Evolutionary conservation across 306 rosid genomes (phyloP).

Genomic region (Aeschynomene evenia): DNA sequence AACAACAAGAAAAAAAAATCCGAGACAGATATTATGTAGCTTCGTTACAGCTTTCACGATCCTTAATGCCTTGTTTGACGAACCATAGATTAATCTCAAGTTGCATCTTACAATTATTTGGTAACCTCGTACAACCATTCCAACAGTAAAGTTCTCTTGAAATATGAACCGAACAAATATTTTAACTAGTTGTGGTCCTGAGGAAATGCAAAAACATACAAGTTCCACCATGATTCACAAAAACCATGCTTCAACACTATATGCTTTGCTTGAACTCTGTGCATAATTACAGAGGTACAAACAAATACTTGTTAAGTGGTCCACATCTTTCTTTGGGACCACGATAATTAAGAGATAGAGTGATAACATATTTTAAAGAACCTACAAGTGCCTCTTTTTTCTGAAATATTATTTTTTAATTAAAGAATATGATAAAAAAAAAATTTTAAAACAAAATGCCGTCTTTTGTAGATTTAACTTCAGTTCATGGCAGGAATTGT

Average conservation of each 20-base stretch:
- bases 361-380: constrained; percentile 35
- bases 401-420: constrained; percentile 2
- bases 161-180: constrained; percentile 10
- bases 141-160: constrained; percentile 2
- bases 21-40: background rate
- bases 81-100: background rate
- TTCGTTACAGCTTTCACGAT: background rate
- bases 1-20: background rate
- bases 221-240: constrained; percentile 22
- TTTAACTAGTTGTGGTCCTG: constrained; percentile 6
- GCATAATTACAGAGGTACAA: constrained; percentile 25
- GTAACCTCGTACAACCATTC: background rate
- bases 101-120: background rate
- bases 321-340: constrained; percentile 38
- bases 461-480: constrained; percentile 20
- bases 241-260: constrained; percentile 11
- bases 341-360: constrained; percentile 16
- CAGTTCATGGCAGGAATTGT: constrained; percentile 18
- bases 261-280: constrained; percentile 25
- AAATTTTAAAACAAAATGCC: background rate
- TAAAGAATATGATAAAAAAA: background rate
- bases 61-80: background rate
- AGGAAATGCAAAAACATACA: constrained; percentile 7
- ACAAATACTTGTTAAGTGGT: constrained; percentile 36
- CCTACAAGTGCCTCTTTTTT: constrained; percentile 33